Evolutionary conservation across 805 yeast species (phyloP).

Genomic region (Pichia cephalocereana): DNA sequence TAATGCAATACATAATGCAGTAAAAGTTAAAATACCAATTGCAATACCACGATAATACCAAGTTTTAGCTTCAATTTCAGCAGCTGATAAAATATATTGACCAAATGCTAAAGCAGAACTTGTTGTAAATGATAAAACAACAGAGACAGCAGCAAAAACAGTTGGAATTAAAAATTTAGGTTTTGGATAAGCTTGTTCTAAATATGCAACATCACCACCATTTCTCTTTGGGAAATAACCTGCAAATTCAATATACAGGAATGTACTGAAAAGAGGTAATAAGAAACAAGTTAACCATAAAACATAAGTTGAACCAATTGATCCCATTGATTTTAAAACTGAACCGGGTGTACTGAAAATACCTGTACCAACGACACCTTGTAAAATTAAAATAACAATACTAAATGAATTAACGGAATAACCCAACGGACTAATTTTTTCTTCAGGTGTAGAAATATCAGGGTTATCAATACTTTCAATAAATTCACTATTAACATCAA

Average conservation of each 20-base stretch:
- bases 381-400: slow-evolving; percentile 57
- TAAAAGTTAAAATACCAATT: slow-evolving; percentile 61
- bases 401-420: slow-evolving; percentile 28
- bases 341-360: slow-evolving; percentile 64
- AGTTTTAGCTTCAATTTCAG: slow-evolving; percentile 53
- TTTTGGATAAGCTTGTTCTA: slow-evolving; percentile 59
- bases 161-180: slow-evolving; percentile 63
- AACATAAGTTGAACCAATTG: slow-evolving; percentile 34
- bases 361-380: slow-evolving; percentile 70
- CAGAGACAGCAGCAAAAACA: slow-evolving; percentile 60
- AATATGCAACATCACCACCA: slow-evolving; percentile 80
- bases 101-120: slow-evolving; percentile 78
- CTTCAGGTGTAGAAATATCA: slow-evolving; percentile 28
- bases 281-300: slow-evolving; percentile 35
- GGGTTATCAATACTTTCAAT: background rate
- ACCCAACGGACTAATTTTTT: slow-evolving; percentile 23
- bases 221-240: slow-evolving; percentile 44
- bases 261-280: slow-evolving; percentile 29
- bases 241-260: slow-evolving; percentile 33
- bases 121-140: slow-evolving; percentile 79
- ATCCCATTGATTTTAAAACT: slow-evolving; percentile 38
- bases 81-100: slow-evolving; percentile 67
- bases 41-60: slow-evolving; percentile 79
- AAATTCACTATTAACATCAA: background rate
- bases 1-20: slow-evolving; percentile 53